These are phyloP conservation scores for Saposhnikovia divaricata DNA, from an alignment of 129 eudicot genomes.

Conservation along the genomic window DNA sequence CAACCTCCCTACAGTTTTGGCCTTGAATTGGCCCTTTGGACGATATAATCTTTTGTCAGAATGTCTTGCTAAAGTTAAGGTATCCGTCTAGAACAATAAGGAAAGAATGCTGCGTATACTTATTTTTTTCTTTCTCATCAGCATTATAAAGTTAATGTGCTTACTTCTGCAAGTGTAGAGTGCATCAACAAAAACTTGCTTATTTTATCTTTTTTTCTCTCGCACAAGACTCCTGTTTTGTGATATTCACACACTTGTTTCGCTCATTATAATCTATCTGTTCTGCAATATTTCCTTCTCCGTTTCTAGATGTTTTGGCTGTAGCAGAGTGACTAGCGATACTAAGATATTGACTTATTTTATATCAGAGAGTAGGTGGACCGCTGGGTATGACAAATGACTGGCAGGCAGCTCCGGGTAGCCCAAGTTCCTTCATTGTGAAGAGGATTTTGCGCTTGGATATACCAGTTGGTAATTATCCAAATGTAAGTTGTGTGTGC, in stretches of 20 bases:
- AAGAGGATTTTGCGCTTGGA: constrained; percentile 76
- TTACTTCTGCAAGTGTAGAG: background rate
- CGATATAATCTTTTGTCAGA: background rate
- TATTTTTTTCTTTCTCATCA: background rate
- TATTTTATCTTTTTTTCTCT: background rate
- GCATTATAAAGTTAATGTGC: background rate
- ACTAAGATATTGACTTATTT: constrained; percentile 6
- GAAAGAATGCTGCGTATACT: background rate
- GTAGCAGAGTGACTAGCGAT: background rate
- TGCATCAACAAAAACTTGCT: background rate
- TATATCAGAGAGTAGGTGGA: constrained; percentile 51
- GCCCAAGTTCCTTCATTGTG: constrained; percentile 61
- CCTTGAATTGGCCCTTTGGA: background rate
- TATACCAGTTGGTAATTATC: constrained; percentile 75
- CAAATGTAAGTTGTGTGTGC: constrained; percentile 52
- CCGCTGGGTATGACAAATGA: constrained; percentile 60
- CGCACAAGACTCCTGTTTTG: background rate
- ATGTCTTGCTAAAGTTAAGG: background rate
- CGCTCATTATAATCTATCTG: background rate
- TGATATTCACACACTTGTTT: background rate
- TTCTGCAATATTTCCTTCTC: background rate
- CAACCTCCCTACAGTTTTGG: background rate
- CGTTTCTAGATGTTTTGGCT: background rate
- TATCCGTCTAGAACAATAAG: background rate
- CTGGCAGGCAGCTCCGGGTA: constrained; percentile 75